These are phyloP conservation scores for Haplographium delicatum DNA, from an alignment of 495 filamentous ascomycete species.

Conservation along the genomic window DNA sequence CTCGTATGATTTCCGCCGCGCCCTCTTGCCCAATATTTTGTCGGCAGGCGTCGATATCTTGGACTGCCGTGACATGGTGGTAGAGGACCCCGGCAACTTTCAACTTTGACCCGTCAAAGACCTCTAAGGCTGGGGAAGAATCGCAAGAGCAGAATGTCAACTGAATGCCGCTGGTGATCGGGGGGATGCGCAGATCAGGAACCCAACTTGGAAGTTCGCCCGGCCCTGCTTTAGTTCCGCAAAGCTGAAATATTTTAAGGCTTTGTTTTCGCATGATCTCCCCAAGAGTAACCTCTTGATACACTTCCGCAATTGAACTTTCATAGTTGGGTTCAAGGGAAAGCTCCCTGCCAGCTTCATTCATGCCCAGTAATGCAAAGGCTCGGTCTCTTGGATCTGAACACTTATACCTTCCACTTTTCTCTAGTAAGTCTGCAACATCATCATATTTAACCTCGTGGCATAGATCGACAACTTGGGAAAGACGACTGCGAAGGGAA, in stretches of 20 bases:
- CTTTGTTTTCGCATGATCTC: background rate
- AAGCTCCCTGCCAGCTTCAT: background rate
- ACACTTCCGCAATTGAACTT: background rate
- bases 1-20: too few relatives aligned
- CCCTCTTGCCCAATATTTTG: background rate
- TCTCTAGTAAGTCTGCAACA: background rate
- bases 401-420: background rate
- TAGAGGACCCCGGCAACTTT: too few relatives aligned
- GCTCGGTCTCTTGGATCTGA: constrained; percentile 10
- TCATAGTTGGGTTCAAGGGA: constrained; percentile 6
- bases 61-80: too few relatives aligned
- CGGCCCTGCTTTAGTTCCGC: background rate
- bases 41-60: background rate
- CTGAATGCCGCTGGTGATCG: background rate
- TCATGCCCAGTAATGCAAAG: background rate
- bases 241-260: background rate
- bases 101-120: background rate
- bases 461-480: background rate
- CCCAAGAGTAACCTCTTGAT: background rate
- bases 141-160: background rate
- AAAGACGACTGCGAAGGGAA: background rate
- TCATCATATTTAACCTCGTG: background rate
- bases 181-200: constrained; percentile 4
- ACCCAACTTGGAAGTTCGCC: constrained; percentile 5
- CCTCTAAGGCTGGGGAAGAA: background rate